Conservation (phyloP, 2,329 filamentous ascomycete genomes). For the Talaromyces albobiverticillius region DNA sequence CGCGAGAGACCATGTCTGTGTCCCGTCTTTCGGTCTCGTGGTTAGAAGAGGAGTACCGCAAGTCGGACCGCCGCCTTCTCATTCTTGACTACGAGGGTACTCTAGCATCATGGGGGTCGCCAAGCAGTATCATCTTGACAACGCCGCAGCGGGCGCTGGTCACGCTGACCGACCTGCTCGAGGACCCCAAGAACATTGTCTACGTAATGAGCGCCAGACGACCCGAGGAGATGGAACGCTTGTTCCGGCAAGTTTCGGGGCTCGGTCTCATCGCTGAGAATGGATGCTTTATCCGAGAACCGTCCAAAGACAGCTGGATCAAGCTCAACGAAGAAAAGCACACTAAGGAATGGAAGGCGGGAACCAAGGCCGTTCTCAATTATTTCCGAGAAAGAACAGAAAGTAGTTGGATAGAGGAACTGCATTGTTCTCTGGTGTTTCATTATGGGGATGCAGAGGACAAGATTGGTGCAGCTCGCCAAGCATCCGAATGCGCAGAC, state of each 20-base stretch:
- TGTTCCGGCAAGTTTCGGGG: conserved; percentile 79
- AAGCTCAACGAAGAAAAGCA: conserved; percentile 71
- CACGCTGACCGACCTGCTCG: conserved; percentile 74
- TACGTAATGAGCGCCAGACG: conserved; percentile 92
- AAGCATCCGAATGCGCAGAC: conserved; percentile 84
- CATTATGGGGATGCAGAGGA: conserved; percentile 84
- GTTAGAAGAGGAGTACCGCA: conserved; percentile 64
- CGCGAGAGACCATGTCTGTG: conserved; percentile 79
- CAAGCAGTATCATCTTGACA: conserved; percentile 78
- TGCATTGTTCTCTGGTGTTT: conserved; percentile 88
- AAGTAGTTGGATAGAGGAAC: conserved; percentile 81
- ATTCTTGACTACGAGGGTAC: conserved; percentile 94
- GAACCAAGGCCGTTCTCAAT: conserved; percentile 75
- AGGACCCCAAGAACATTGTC: conserved; percentile 77
- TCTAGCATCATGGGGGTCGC: conserved; percentile 79
- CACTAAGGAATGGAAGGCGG: conserved; percentile 75
- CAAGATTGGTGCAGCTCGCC: conserved; percentile 68
- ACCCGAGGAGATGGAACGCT: conserved; percentile 80
- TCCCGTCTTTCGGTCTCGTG: conserved; percentile 72
- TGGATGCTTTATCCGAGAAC: conserved; percentile 81
- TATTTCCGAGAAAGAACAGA: conserved; percentile 91
- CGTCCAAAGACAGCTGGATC: conserved; percentile 67
- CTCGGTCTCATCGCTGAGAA: conserved; percentile 93
- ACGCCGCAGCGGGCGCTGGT: conserved; percentile 84
- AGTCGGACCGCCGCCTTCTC: conserved; percentile 70